Base-by-base conservation (phyloP, 2,329 filamentous ascomycete species). In the Cercospora citrullina region DNA sequence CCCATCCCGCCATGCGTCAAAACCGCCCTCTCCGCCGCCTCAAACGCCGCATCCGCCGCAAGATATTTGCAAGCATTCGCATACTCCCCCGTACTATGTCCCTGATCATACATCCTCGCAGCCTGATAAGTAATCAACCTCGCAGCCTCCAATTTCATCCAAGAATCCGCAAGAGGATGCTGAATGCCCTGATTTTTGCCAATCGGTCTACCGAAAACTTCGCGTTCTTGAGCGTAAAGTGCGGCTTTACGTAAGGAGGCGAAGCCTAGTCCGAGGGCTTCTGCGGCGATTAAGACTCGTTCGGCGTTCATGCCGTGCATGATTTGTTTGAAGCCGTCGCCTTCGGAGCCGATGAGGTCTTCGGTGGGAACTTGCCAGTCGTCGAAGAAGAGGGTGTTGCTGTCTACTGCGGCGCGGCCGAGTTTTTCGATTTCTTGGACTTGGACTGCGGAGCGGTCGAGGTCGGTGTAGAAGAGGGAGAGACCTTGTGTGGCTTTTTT, bases 301-400 rank as follows among this genome's bases (percentile, higher is more conserved):
- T 93, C 91, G 0, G 91, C 90, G 71, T 93, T 93, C 89, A 93
- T 92, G 2, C 91, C 90, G 73, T 92, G 89, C 26, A 93, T 84
- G 63, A 93, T 82, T 73, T 82, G 79, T 68, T 81, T 82, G 72
- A 83, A 84, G 1, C 82, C 82, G 7, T 81, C 77, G 21, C 80
- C 78, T 71, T 83, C 81, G 10, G 76, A 69, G 0, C 82, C 81
- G 8, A 83, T 80, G 33, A 78, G 74, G 64, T 83, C 80, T 5
- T 55, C 67, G 1, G 71, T 75, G 0, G 81, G 81, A 0, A 83
- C 80, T 14, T 73, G 74, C 80, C 81, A 83, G 64, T 77, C 75
- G 12, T 83, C 82, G 67, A 83, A 83, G 73, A 81, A 81, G 1
- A 83, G 71, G 1, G 74, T 77, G 58, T 84, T 84, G 9, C 79